phyloP scores from a whole-genome alignment of 1,139 yeast genomes.

The Geotrichum klebahnii region DNA sequence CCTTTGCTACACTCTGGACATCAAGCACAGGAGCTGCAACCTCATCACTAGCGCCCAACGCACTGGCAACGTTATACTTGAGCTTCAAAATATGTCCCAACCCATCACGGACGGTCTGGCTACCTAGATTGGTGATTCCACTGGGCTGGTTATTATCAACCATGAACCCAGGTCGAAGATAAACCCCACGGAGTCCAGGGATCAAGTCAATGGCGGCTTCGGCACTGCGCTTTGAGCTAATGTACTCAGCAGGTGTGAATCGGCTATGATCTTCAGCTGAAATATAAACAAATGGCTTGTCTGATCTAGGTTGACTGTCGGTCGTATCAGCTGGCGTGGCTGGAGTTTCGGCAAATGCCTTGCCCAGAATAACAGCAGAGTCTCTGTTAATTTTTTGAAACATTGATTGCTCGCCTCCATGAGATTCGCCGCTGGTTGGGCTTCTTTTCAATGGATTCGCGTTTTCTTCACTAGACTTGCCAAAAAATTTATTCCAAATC shows the following conservation, averaged over 20 bases:
- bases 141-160: slow-evolving; percentile 52
- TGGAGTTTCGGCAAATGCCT: slow-evolving; percentile 43
- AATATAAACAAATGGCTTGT: slow-evolving; percentile 59
- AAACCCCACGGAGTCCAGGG: slow-evolving; percentile 52
- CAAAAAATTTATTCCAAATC: neutral
- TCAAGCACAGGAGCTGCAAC: slow-evolving; percentile 57
- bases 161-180: slow-evolving; percentile 81
- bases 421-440: slow-evolving; percentile 13
- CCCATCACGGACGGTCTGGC: slow-evolving; percentile 24
- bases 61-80: slow-evolving; percentile 17
- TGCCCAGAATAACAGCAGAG: slow-evolving; percentile 64
- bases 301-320: slow-evolving; percentile 10
- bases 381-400: slow-evolving; percentile 65
- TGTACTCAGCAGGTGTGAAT: slow-evolving; percentile 63
- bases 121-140: slow-evolving; percentile 2
- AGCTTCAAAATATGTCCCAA: slow-evolving; percentile 24
- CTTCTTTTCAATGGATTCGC: slow-evolving; percentile 17
- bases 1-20: slow-evolving; percentile 64
- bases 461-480: neutral
- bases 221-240: slow-evolving; percentile 71
- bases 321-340: neutral
- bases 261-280: slow-evolving; percentile 73
- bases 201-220: slow-evolving; percentile 50
- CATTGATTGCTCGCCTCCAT: slow-evolving; percentile 39
- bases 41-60: slow-evolving; percentile 14